Evolutionary conservation across 768 basidiomycete genomes (phyloP), one percentile per base, ranked within the genome.

Genomic region (Leccinum ochraceum): DNA sequence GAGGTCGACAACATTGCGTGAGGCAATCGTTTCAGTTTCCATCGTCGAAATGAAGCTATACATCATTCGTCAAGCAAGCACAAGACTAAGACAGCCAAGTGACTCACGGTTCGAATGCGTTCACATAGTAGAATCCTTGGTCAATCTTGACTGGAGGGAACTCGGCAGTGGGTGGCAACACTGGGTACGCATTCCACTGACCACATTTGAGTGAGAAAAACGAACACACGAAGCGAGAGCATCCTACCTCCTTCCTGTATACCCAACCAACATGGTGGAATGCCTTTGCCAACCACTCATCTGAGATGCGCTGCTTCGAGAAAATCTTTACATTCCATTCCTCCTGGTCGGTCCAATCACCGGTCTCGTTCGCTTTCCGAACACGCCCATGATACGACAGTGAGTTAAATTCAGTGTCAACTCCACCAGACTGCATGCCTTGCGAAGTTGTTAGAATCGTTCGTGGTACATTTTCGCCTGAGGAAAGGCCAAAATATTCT

Each of bases 241-340:
- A 52, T 69, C 20, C 60, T 63, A 86, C 88, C 81, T 89, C 87
- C 75, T 95, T 95, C 65, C 92, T 79, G 64, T 85, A 74, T 13
- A 92, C 83, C 94, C 95, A 98, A 11, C 86, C 83, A 22, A 93
- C 85, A 51, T 87, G 78, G 20, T 82, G 82, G 71, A 96, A 94
- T 64, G 90, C 74, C 9, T 77, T 75, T 16, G 79, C 70, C 34
- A 98, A 76, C 86, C 91, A 89, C 56, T 86, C 83, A 58, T 94
- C 87, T 48, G 80, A 80, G 46, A 94, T 73, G 20, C 75, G 70
- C 34, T 84, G 71, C 66, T 84, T 78, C 2, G 92, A 94, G 71
- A 95, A 95, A 51, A 97, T 91, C 77, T 97, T 98, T 57, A 95
- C 93, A 11, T 81, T 81, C 83, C 88, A 93, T 67, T 84, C 81